Percentiles rank a stretch among this genome's conserved stretches.
These are phyloP conservation scores for Fusarium liriodendri DNA, from an alignment of 2,329 filamentous ascomycete genomes.

Conservation along the genomic window DNA sequence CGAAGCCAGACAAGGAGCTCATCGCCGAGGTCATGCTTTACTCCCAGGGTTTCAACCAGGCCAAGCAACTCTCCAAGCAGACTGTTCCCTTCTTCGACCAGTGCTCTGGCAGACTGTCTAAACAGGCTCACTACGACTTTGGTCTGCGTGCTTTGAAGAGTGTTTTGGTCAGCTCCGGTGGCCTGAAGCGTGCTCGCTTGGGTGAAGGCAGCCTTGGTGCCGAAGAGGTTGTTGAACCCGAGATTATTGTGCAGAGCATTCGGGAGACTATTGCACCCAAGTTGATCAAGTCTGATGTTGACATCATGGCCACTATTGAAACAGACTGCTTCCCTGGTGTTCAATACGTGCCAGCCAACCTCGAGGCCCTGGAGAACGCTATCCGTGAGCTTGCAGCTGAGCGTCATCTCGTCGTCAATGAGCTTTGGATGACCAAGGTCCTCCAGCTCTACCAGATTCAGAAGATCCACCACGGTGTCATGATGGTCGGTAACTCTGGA, in stretches of 20 bases:
- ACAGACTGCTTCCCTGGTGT: slow-evolving; percentile 90
- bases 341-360: slow-evolving; percentile 89
- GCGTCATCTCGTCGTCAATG: slow-evolving; percentile 88
- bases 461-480: slow-evolving; percentile 97
- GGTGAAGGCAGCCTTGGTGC: slow-evolving; percentile 67
- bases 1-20: slow-evolving; percentile 98
- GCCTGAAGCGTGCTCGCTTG: slow-evolving; percentile 88
- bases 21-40: slow-evolving; percentile 99
- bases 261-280: slow-evolving; percentile 99
- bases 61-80: slow-evolving; percentile 92
- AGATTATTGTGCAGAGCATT: slow-evolving; percentile 98
- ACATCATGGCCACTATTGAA: slow-evolving; percentile 88
- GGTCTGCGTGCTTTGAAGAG: slow-evolving; percentile 97
- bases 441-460: slow-evolving; percentile 98
- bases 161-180: slow-evolving; percentile 96
- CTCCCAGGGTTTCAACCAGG: slow-evolving; percentile 98
- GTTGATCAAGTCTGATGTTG: slow-evolving; percentile 90
- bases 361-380: slow-evolving; percentile 81
- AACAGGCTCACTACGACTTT: slow-evolving; percentile 99
- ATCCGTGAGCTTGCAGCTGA: slow-evolving; percentile 86
- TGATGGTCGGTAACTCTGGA: slow-evolving; percentile 99
- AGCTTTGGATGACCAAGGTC: slow-evolving; percentile 97
- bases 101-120: slow-evolving; percentile 83
- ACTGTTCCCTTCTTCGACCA: slow-evolving; percentile 98
- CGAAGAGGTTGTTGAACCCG: slow-evolving; percentile 85